Evolutionary conservation across 192 early-diverging fungal species (phyloP), one percentile per base, ranked within the genome.

Genomic region (Backusella macrospora): DNA sequence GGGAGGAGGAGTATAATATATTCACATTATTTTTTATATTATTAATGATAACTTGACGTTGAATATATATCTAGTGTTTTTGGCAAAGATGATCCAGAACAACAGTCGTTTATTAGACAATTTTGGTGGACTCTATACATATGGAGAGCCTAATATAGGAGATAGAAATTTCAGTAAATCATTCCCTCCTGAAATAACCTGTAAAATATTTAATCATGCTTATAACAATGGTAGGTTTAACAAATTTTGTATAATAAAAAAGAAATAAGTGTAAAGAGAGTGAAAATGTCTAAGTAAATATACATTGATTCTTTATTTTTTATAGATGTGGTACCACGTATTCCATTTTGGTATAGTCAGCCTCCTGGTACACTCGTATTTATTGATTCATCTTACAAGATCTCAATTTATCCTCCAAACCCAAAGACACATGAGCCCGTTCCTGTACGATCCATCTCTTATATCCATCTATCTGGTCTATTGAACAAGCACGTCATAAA

Each of bases 151-250:
- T 26, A 86, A 80, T 62, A 75, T 88, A 23, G 84, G 84, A 1
- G 84, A 88, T 75, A 76, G 70, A 12, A 74, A 78, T 12, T 88
- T 88, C 63, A 80, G 83, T 59, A 83, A 79, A 43, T 75, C 76
- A 12, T 88, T 88, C 37, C 79, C 78, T 21, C 43, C 76, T 23
- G 74, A 83, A 39, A 49, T 88, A 4, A 76, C 83, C 4, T 82
- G 78, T 68, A 86, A 84, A 63, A 88, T 88, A 69, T 88, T 88
- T 52, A 81, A 88, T 71, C 86, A 88, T 47, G 78, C 82, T 12
- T 80, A 86, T 45, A 88, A 88, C 49, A 88, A 88, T 49, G 86
- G 85, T 82, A 78, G 59, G 39, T n/a, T 29, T n/a, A 23, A 72
- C 14, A 63, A 63, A 1, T 52, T 39, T 15, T 67, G 4, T 66